phyloP scores from a whole-genome alignment of 257 asterid genomes.

The Euphrasia confusa region DNA sequence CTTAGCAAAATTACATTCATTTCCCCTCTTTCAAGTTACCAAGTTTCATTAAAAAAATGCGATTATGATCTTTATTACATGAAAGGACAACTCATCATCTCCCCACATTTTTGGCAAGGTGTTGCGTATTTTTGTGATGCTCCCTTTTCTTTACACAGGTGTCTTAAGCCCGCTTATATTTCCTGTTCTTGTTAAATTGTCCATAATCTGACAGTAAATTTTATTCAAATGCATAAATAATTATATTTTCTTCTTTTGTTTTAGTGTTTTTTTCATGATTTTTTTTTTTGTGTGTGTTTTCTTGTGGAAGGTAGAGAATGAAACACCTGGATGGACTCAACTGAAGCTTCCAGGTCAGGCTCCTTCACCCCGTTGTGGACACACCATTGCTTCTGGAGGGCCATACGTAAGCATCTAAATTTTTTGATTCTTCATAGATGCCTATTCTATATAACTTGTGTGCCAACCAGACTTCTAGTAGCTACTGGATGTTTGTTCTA shows the following conservation, averaged over 20 bases:
- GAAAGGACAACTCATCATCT: too few relatives aligned
- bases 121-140: not conserved
- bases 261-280: slow-evolving; percentile 21
- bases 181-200: slow-evolving; percentile 9
- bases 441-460: slow-evolving; percentile 3
- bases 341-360: slow-evolving; percentile 99
- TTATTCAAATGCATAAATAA: not conserved
- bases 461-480: not conserved
- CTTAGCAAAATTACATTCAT: not conserved
- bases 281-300: slow-evolving; percentile 29
- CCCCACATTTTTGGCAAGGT: too few relatives aligned
- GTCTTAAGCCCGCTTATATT: slow-evolving; percentile 6
- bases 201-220: slow-evolving; percentile 13
- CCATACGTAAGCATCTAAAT: slow-evolving; percentile 50
- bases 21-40: not conserved
- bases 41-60: not conserved
- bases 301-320: slow-evolving; percentile 94
- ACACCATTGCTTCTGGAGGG: slow-evolving; percentile 95
- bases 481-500: too few relatives aligned
- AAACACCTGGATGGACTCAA: slow-evolving; percentile 98
- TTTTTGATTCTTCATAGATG: slow-evolving; percentile 10
- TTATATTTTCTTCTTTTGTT: not conserved
- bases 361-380: slow-evolving; percentile 96
- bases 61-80: not conserved
- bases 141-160: not conserved